Percentiles rank a stretch among this genome's conserved stretches.
phyloP scores from a whole-genome alignment of 1,284 basidiomycete species.

The Rhizopogon hawkerae region DNA sequence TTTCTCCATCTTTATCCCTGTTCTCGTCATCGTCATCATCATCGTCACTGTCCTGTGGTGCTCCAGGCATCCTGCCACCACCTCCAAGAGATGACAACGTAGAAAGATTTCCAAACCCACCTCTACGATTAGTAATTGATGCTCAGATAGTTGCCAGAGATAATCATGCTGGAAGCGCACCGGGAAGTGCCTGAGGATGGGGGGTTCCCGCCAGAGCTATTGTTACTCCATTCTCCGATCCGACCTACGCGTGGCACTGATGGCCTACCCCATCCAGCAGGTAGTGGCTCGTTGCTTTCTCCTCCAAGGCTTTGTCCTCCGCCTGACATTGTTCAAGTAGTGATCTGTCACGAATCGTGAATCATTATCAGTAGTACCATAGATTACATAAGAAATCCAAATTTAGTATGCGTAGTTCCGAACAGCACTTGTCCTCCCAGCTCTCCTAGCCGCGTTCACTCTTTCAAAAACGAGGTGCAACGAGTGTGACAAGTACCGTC shows the following conservation, averaged over 20 bases:
- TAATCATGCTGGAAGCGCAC: slow-evolving; percentile 6
- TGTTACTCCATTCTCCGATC: slow-evolving; percentile 27
- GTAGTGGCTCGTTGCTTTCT: slow-evolving; percentile 33
- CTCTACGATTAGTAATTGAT: slow-evolving; percentile 8
- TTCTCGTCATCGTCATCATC: slow-evolving; percentile 38
- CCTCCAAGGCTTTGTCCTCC: slow-evolving; percentile 42
- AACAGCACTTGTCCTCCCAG: no score
- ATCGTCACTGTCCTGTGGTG: slow-evolving; percentile 37
- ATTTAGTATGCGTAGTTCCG: background rate
- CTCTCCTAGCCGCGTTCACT: no score
- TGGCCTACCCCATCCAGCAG: slow-evolving; percentile 40
- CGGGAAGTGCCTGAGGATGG: slow-evolving; percentile 4
- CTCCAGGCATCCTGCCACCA: slow-evolving; percentile 12
- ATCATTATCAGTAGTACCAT: no score
- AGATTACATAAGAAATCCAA: background rate
- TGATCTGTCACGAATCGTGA: background rate
- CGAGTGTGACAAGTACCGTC: no score
- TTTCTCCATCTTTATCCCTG: slow-evolving; percentile 40
- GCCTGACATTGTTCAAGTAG: slow-evolving; percentile 32
- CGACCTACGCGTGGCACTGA: slow-evolving; percentile 30
- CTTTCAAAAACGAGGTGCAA: no score
- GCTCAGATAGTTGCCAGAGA: background rate
- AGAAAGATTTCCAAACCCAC: slow-evolving; percentile 17
- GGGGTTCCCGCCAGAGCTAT: background rate
- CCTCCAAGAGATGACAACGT: slow-evolving; percentile 3